phyloP scores from a whole-genome alignment of 345 rosid species.

The Eucalyptus pauciflora region DNA sequence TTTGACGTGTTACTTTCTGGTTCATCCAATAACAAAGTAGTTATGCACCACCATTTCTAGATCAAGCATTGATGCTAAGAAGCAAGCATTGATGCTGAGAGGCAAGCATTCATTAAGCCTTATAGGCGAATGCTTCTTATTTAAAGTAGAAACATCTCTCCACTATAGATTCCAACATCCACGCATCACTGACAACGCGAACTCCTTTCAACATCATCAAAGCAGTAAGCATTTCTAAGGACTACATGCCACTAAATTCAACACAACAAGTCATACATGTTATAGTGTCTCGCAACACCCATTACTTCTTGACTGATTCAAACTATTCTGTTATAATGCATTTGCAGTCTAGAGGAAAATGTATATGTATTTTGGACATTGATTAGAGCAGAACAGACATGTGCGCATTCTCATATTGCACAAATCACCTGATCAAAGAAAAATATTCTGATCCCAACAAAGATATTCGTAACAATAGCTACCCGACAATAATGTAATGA shows the following conservation, averaged over 20 bases:
- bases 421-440: not conserved
- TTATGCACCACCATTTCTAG: not conserved
- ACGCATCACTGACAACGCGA: not conserved
- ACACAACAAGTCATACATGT: not conserved
- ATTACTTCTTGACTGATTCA: not conserved
- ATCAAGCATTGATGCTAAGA: not conserved
- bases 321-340: not conserved
- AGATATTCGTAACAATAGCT: not conserved
- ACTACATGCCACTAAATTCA: not conserved
- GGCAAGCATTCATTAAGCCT: not conserved
- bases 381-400: not conserved
- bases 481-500: not conserved
- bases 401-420: not conserved
- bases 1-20: not conserved
- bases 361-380: not conserved
- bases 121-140: not conserved
- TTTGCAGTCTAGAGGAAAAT: not conserved
- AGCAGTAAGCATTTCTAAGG: not conserved
- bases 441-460: not conserved
- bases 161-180: not conserved
- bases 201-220: not conserved
- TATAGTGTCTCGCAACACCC: not conserved
- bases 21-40: not conserved
- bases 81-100: not conserved
- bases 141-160: not conserved